Evolutionary conservation across 306 rosid species (phyloP).

Genomic region (Medicago ruthenica): DNA sequence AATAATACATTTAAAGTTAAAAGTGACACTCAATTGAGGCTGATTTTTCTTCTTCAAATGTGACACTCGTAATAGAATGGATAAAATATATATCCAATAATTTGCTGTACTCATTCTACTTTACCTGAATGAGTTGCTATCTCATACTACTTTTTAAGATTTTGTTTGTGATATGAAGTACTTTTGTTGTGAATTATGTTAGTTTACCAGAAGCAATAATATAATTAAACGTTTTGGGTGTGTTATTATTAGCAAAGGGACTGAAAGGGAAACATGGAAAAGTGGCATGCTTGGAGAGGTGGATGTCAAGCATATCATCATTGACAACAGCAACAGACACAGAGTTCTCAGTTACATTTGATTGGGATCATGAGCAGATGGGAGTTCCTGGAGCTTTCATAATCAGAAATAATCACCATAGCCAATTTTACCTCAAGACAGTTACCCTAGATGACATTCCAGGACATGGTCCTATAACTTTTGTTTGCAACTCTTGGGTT

Average conservation of each 20-base stretch:
- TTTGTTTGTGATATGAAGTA: neutral
- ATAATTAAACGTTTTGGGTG: neutral
- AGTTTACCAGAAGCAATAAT: neutral
- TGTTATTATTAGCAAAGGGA: constrained; percentile 47
- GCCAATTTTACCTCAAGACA: constrained; percentile 76
- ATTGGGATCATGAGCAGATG: constrained; percentile 71
- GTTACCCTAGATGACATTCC: constrained; percentile 71
- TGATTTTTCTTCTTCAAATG: too few species aligned
- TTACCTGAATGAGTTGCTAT: too few species aligned
- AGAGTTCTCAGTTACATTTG: constrained; percentile 53
- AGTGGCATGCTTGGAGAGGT: constrained; percentile 64
- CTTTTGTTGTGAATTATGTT: neutral
- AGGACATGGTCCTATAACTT: constrained; percentile 62
- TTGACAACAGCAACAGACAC: constrained; percentile 52
- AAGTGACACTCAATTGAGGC: too few species aligned
- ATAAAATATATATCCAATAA: too few species aligned
- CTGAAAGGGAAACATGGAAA: constrained; percentile 62
- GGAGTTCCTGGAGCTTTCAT: constrained; percentile 84
- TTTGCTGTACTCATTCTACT: too few species aligned
- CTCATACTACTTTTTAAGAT: neutral
- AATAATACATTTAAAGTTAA: too few species aligned
- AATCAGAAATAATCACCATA: constrained; percentile 69
- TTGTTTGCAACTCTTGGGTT: constrained; percentile 95
- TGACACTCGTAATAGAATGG: too few species aligned
- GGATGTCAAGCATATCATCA: constrained; percentile 63